Evolutionary conservation across 495 filamentous ascomycete species (phyloP), one percentile per base, ranked within the genome.

Genomic region (Penicillium waksmanii): DNA sequence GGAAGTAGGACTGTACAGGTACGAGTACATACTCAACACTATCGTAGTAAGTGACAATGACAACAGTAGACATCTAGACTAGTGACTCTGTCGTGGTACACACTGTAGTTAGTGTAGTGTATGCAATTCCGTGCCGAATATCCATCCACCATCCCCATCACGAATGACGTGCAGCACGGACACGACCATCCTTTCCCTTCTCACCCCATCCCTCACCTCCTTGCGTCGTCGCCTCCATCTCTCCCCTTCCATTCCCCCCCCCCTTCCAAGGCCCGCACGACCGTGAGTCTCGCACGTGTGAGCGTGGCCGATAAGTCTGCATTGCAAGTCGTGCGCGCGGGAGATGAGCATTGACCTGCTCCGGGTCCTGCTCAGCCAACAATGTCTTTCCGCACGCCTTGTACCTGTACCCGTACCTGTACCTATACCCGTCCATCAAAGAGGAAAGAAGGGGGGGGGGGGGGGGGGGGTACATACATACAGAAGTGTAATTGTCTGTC

Each of bases 101-200:
- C 36, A 4, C 36, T 38, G 36, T 13, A 12, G 36, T 1, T n/a
- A n/a, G 6, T 46, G 42, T 46, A 6, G 6, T 21, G 15, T 23
- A 23, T 23, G 23, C 23, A 31, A 31, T 31, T 31, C 1, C 8
- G 27, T 31, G 27, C 42, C n/a, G 42, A 46, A 46, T 46, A 46
- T 17, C 17, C 36, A 38, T 38, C 12, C 15, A 38, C 36, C 36
- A 6, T 13, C 13, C 34, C 36, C 5, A 12, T 5, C 36, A 12
- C 36, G 12, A 10, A 56, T 56, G 54, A 56, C 54, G 44, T 48
- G 43, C 54, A 56, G 54, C 54, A 49, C 31, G 43, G 33, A 46
- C 42, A 17, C 42, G 42, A 46, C 15, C 25, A 56, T 56, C 54
- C 33, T 48, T 47, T 23, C 43, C 42, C n/a, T 36, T 19, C 15